Evolutionary conservation across 1,284 basidiomycete genomes (phyloP).

Genomic region (Apiotrichum veenhuisii): DNA sequence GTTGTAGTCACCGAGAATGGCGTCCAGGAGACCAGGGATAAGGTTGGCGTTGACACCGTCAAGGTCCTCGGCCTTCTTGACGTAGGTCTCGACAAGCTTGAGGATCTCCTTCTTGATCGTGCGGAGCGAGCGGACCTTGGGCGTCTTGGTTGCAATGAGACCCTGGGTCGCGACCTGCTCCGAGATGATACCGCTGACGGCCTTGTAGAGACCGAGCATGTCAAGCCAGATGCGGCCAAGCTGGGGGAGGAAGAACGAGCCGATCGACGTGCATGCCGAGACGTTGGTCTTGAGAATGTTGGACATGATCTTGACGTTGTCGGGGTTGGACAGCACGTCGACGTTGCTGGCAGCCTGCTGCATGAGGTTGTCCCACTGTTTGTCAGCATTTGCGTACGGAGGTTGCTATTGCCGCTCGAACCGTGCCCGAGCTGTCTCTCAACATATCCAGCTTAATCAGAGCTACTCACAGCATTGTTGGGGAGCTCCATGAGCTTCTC

Average conservation of each 20-base stretch:
- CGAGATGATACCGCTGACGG: slow-evolving; percentile 95
- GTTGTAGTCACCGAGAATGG: slow-evolving; percentile 94
- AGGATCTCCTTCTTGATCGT: slow-evolving; percentile 99
- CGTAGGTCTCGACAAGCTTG: slow-evolving; percentile 95
- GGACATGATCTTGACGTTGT: slow-evolving; percentile 95
- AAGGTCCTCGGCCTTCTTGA: slow-evolving; percentile 92
- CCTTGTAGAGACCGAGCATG: slow-evolving; percentile 97
- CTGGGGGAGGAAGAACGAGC: slow-evolving; percentile 94
- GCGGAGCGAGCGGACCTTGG: slow-evolving; percentile 87
- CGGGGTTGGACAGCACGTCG: slow-evolving; percentile 83
- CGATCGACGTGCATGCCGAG: slow-evolving; percentile 94
- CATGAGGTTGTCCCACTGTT: slow-evolving; percentile 92
- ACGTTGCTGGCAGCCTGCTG: slow-evolving; percentile 88
- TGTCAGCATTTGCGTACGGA: not conserved
- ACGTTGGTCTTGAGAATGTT: slow-evolving; percentile 99
- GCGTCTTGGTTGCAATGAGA: slow-evolving; percentile 91
- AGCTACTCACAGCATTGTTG: slow-evolving; percentile 64
- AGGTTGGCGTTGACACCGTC: slow-evolving; percentile 87
- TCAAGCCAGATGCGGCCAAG: slow-evolving; percentile 95
- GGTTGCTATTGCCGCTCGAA: no score
- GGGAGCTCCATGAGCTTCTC: slow-evolving; percentile 95
- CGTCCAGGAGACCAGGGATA: slow-evolving; percentile 93
- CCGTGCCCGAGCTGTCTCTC: no score
- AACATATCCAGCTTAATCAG: not conserved
- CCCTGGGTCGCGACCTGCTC: slow-evolving; percentile 85